phyloP scores from a whole-genome alignment of 2,329 filamentous ascomycete species.

The Cadophora gregata region DNA sequence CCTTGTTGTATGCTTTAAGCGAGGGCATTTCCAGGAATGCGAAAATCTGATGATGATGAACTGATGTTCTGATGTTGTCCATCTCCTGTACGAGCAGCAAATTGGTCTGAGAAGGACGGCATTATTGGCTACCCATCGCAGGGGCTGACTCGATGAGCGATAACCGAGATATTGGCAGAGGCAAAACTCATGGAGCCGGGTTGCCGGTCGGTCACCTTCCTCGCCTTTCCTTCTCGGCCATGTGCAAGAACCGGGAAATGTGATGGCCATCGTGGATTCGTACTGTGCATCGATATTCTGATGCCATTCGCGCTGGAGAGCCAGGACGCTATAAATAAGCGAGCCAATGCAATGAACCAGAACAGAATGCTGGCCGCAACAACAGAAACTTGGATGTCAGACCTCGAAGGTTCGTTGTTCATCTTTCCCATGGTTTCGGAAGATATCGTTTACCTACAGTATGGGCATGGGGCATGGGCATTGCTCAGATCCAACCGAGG shows the following conservation, averaged over 20 bases:
- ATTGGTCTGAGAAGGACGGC: neutral
- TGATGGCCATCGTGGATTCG: conserved; percentile 12
- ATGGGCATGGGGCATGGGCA: neutral
- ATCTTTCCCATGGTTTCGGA: conserved; percentile 8
- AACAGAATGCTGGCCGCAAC: neutral
- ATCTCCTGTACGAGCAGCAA: neutral
- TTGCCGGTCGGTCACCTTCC: neutral
- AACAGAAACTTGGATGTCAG: neutral
- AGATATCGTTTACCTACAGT: neutral
- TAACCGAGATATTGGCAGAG: conserved; percentile 8
- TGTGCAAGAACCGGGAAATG: neutral
- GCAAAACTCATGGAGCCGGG: neutral
- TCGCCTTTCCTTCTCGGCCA: neutral
- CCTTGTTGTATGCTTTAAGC: neutral
- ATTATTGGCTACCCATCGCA: neutral
- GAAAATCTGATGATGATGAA: neutral
- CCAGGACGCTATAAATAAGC: neutral
- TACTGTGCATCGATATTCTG: conserved; percentile 15
- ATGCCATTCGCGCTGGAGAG: neutral
- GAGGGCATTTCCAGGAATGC: neutral
- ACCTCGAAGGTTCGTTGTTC: neutral
- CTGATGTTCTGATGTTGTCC: neutral
- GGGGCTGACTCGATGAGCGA: neutral
- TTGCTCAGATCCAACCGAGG: neutral
- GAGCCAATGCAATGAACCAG: neutral